Percentiles rank a stretch among this genome's conserved stretches.
Evolutionary conservation across 2,329 filamentous ascomycete genomes (phyloP).

Genomic region (Aspergillus glaucus): DNA sequence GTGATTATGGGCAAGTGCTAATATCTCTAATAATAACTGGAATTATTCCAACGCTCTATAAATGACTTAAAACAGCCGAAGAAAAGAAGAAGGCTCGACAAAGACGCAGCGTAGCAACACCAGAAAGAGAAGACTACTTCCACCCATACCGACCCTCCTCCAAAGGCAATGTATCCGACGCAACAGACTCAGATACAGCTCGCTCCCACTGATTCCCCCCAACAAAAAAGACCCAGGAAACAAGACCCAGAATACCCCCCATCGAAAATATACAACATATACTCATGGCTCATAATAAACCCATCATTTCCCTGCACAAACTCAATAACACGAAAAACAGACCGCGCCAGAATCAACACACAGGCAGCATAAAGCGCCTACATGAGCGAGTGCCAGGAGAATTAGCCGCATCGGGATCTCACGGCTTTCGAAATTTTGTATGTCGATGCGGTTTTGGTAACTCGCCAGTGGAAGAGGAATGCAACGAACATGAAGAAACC

Average conservation of each 20-base stretch:
- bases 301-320: conserved; percentile 27
- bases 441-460: background rate
- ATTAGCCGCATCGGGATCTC: background rate
- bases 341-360: conserved; percentile 25
- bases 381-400: conserved; percentile 11
- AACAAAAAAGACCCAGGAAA: background rate
- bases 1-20: too few relatives aligned
- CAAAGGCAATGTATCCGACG: too few relatives aligned
- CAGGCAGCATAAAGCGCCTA: conserved; percentile 20
- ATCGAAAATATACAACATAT: conserved; percentile 29
- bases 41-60: too few relatives aligned
- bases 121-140: too few relatives aligned
- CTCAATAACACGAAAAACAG: conserved; percentile 28
- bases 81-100: too few relatives aligned
- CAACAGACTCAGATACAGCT: background rate
- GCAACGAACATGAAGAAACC: conserved; percentile 50
- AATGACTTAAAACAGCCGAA: too few relatives aligned
- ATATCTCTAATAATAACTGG: too few relatives aligned
- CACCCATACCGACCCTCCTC: too few relatives aligned
- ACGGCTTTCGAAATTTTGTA: background rate
- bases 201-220: background rate
- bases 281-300: conserved; percentile 23
- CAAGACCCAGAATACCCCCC: conserved; percentile 8
- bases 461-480: conserved; percentile 44
- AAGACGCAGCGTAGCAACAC: too few relatives aligned